Evolutionary conservation across 306 rosid species (phyloP), one percentile per base, ranked within the genome.

Genomic region (Corylus avellana): DNA sequence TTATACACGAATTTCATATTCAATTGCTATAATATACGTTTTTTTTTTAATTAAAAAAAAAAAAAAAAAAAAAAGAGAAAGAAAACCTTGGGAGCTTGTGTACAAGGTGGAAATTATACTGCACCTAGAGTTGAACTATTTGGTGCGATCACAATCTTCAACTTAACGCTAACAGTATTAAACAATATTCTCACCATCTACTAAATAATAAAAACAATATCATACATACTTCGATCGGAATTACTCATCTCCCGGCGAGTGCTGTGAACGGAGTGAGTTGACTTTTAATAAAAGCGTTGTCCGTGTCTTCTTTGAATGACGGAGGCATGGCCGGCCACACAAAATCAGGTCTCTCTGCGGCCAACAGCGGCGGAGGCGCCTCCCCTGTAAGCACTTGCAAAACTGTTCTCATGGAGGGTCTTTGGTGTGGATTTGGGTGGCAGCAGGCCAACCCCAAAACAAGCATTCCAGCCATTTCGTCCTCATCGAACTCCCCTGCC

Each of bases 301-400:
- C 85, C 10, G 63, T 49, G n/a, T 55, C 81, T 20, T 57, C 79
- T 49, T 84, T 81, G 81, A 89, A 84, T 0, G 89, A 85, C 12
- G 86, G 88, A 27, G 94, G 91, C 86, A 85, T 62, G 12, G 91
- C 86, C 10, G 97, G 96, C 96, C 94, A 93, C 66, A 90, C 88
- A 76, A 90, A 93, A 59, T 84, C 81, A 58, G 97, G 97, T 48
- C 90, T 84, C 58, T 90, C 87, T 18, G 17, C 37, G 4, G 98
- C 89, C 20, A 91, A 78, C 6, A 3, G 8, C 1, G 93, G 94
- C 39, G 89, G 91, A 48, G 85, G 46, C 29, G 55, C 87, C 75
- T 91, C 92, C 27, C 92, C 91, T 25, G 76, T 79, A 2, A 93
- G 86, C 71, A 93, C 97, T 79, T 83, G 86, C 27, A 90, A 62